Base-by-base conservation (phyloP, 2,329 filamentous ascomycete species). In the Hypoxylon sp. region DNA sequence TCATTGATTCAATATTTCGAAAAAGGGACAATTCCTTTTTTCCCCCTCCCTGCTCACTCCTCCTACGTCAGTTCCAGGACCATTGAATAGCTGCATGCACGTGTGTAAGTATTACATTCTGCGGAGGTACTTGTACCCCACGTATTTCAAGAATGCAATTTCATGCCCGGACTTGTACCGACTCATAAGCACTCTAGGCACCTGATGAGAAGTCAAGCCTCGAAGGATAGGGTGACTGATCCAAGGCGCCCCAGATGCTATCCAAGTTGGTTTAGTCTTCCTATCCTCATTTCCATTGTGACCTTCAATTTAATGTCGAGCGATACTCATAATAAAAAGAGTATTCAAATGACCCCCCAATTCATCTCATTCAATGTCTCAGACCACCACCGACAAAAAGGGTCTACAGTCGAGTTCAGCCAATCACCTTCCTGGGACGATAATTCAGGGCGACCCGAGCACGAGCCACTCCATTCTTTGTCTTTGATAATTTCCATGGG, bases 1-100 rank as follows among this genome's bases (percentile, higher is more conserved):
- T 27, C 11, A n/a, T 31, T 51, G 48, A 56, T 57, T 33, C 22
- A 57, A 44, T 58, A 51, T 13, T 27, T 46, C 2, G 14, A 17
- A 35, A 60, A 30, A 50, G 37, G 37, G 48, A 44, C 42, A 37
- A n/a, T 60, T 61, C 14, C 6, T 31, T 55, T 51, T 31, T 37
- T 61, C 60, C 17, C 22, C 42, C 58, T 64, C 64, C 65, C 51
- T 62, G 57, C 40, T 59, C 50, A 61, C 33, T 42, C 60, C 54
- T 58, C 57, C 61, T 71, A 71, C 69, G 66, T 69, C 69, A 68
- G 69, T 69, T 49, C 56, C 31, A 64, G 64, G 64, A 59, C 50
- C 42, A 61, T 62, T 48, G 20, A 58, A 40, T 46, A 44, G n/a
- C 48, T 54, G 49, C 61, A 30, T n/a, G 17, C 6, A 37, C 14